Conservation (phyloP, 192 early-diverging fungal genomes). For the Paraglomus brasilianum region DNA sequence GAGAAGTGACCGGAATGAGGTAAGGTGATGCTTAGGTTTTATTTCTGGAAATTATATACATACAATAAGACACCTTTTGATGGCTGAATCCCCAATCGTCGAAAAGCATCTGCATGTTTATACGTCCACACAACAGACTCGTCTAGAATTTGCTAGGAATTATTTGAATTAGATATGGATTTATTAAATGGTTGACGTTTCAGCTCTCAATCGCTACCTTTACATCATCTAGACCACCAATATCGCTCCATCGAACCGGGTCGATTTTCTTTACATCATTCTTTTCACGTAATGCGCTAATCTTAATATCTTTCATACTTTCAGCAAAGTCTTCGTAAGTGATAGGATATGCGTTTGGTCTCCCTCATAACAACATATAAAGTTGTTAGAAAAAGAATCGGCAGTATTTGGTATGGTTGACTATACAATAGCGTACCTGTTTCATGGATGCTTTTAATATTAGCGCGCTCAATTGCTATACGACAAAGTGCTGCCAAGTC, state of each 20-base stretch:
- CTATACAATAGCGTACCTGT: slow-evolving; percentile 21
- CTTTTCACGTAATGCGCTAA: slow-evolving; percentile 36
- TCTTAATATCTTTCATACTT: slow-evolving; percentile 36
- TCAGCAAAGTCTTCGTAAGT: slow-evolving; percentile 45
- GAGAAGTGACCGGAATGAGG: background rate
- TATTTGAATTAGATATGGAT: background rate
- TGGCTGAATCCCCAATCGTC: slow-evolving; percentile 65
- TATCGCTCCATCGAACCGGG: slow-evolving; percentile 67
- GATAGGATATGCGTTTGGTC: slow-evolving; percentile 17
- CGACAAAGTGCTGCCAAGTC: slow-evolving; percentile 51
- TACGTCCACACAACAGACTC: slow-evolving; percentile 82
- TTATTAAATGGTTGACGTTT: background rate
- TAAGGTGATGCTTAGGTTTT: background rate
- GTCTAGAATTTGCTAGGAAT: slow-evolving; percentile 55
- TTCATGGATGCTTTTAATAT: slow-evolving; percentile 15
- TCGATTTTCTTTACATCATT: slow-evolving; percentile 47
- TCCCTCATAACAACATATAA: slow-evolving; percentile 24
- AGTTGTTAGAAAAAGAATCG: slow-evolving; percentile 27
- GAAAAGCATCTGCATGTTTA: slow-evolving; percentile 61
- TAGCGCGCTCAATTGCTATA: slow-evolving; percentile 28
- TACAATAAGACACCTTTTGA: slow-evolving; percentile 82
- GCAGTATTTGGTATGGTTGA: slow-evolving; percentile 30
- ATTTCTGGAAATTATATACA: background rate
- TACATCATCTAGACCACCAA: slow-evolving; percentile 73
- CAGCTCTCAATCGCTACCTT: slow-evolving; percentile 51